Base-by-base conservation (phyloP, 2,329 filamentous ascomycete genomes). In the Coleophoma cylindrospora region DNA sequence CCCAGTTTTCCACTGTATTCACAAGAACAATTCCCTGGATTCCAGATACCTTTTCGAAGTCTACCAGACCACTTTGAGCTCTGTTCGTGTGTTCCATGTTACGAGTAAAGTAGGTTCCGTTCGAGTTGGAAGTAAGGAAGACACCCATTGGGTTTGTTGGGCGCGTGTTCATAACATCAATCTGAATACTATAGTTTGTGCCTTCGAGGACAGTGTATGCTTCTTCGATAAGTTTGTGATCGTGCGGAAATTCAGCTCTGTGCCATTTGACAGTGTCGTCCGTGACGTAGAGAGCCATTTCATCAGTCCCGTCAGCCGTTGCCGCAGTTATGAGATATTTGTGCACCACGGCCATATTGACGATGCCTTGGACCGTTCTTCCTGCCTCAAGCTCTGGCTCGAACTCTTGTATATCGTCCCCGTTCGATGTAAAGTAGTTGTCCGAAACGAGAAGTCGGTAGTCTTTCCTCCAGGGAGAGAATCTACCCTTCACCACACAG, bases 171-270 rank as follows among this genome's bases (percentile, higher is more conserved):
- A 92, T 85, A 55, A 97, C 91, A 68, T 97, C 91, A 49, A 99
- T 84, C 70, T 97, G 92, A 60, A 99, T 91, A 72, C 92, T 96
- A 74, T 99, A 96, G 65, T 96, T 92, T 40, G 94, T 97, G 62
- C 91, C 94, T 70, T 97, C 92, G 38, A 99, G 77, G 44, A 99
- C 80, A 0, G 94, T 99, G 68, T 96, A 99, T 3, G 89, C 89
- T 64, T 92, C 82, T 65, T 96, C 87, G 54, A 90, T 79, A 61
- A 91, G 70, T 40, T 77, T 89, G 67, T 96, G 91, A 54, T 88
- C 85, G 41, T 83, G 82, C 8, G 84, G 86, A 68, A 99, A 97
- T 64, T 95, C 82, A 52, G 92, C 92, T 48, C 91, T 84, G 66
- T 97, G 91, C 94, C 94, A 99, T 49, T 79, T 84, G 47, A 83